Conservation (phyloP, 2,329 filamentous ascomycete species). For the Ophiostoma ips region DNA sequence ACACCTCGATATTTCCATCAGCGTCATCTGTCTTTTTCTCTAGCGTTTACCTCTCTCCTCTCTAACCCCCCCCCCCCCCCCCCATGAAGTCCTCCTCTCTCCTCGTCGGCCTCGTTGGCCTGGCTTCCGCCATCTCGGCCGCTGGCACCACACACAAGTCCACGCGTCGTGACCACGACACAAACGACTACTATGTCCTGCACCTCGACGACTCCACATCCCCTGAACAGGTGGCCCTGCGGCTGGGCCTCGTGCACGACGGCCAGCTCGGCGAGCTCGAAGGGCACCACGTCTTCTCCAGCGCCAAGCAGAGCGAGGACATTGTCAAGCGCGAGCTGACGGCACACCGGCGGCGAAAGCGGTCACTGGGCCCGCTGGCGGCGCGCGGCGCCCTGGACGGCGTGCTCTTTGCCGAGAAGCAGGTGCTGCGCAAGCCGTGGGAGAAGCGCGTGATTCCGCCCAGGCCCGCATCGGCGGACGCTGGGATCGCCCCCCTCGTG, state of each 20-base stretch:
- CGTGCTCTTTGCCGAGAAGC: constrained; percentile 70
- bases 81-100: constrained; percentile 37
- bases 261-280: constrained; percentile 65
- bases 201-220: constrained; percentile 56
- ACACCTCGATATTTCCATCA: too few relatives aligned
- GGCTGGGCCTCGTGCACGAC: constrained; percentile 66
- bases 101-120: constrained; percentile 38
- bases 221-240: constrained; percentile 54
- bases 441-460: constrained; percentile 36
- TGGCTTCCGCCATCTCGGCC: constrained; percentile 30
- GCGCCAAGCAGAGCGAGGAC: constrained; percentile 48
- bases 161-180: constrained; percentile 55
- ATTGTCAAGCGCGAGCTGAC: constrained; percentile 40
- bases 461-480: not conserved
- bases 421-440: constrained; percentile 35
- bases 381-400: constrained; percentile 50
- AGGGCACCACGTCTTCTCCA: constrained; percentile 74
- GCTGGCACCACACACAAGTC: constrained; percentile 21
- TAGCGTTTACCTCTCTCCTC: not conserved
- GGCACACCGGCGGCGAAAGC: constrained; percentile 46
- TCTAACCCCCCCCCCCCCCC: not conserved
- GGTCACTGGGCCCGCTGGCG: constrained; percentile 25
- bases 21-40: not conserved
- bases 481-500: not conserved
- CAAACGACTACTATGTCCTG: constrained; percentile 85